Evolutionary conservation across 2,329 filamentous ascomycete species (phyloP).

Genomic region (Phaeosphaeriaceae sp.): DNA sequence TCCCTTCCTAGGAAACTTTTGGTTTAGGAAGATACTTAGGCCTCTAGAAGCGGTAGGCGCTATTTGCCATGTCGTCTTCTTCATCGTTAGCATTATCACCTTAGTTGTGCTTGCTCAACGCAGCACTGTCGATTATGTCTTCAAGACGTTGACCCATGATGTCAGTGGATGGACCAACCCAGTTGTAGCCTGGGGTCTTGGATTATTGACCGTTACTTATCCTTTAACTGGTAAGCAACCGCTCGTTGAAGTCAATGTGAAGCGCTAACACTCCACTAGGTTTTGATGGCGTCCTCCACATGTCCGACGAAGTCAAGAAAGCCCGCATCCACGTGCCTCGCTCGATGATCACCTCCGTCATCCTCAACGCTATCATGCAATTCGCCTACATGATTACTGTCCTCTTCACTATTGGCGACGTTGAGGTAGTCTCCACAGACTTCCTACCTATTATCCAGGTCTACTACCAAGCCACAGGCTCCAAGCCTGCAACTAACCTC

Average conservation of each 20-base stretch:
- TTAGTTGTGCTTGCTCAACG: constrained; percentile 52
- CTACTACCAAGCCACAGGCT: constrained; percentile 45
- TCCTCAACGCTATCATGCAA: constrained; percentile 51
- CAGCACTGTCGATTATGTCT: constrained; percentile 50
- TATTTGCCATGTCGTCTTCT: constrained; percentile 55
- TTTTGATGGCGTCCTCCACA: constrained; percentile 56
- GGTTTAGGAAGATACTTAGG: constrained; percentile 52
- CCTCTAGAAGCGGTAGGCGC: constrained; percentile 54
- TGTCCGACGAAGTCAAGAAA: constrained; percentile 36
- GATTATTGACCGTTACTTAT: constrained; percentile 40
- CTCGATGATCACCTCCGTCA: constrained; percentile 53
- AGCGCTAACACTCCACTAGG: constrained; percentile 32
- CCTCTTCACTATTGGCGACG: constrained; percentile 52
- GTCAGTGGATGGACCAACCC: constrained; percentile 51
- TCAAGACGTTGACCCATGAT: constrained; percentile 53
- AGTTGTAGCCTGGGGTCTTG: constrained; percentile 52
- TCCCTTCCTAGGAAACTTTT: constrained; percentile 51
- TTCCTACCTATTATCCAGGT: constrained; percentile 56
- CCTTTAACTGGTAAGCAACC: constrained; percentile 23
- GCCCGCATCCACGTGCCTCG: constrained; percentile 28
- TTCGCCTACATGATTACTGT: constrained; percentile 53
- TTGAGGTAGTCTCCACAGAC: constrained; percentile 45
- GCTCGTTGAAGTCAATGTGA: neutral
- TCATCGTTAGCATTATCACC: constrained; percentile 56
- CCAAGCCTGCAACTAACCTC: constrained; percentile 51